phyloP scores from a whole-genome alignment of 805 yeast genomes.

The Wickerhamiella lipophila region DNA sequence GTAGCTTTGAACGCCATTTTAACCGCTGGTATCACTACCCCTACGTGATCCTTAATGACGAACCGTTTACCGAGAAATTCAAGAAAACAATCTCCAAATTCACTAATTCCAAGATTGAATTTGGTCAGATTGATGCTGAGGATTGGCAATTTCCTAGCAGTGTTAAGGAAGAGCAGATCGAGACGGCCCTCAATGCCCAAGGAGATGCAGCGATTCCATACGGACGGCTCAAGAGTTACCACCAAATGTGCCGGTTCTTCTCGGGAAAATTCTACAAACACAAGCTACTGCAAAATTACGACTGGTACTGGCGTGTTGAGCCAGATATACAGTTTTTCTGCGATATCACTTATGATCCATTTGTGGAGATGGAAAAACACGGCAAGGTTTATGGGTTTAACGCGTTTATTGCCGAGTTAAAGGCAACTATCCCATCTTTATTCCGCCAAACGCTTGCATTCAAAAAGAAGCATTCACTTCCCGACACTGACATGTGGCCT shows the following conservation, averaged over 20 bases:
- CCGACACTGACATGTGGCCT: conserved; percentile 24
- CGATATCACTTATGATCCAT: conserved; percentile 87
- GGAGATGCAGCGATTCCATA: conserved; percentile 78
- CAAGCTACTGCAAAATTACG: conserved; percentile 51
- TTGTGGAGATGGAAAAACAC: conserved; percentile 55
- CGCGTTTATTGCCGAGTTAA: conserved; percentile 61
- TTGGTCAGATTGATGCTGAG: conserved; percentile 48
- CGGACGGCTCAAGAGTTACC: conserved; percentile 72
- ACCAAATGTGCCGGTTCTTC: conserved; percentile 90
- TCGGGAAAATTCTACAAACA: conserved; percentile 76
- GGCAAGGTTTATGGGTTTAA: conserved; percentile 79
- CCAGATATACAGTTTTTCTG: conserved; percentile 86
- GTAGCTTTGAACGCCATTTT: conserved; percentile 71
- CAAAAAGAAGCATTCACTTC: conserved; percentile 34
- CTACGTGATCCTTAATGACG: conserved; percentile 80
- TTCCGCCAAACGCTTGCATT: conserved; percentile 60
- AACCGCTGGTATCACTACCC: conserved; percentile 92
- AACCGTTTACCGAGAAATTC: conserved; percentile 55
- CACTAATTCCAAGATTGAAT: conserved; percentile 52
- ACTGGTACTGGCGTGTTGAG: conserved; percentile 96
- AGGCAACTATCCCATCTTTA: conserved; percentile 69
- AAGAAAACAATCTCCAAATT: conserved; percentile 37
- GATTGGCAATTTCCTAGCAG: conserved; percentile 61
- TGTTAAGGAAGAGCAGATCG: conserved; percentile 34
- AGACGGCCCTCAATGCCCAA: conserved; percentile 53